Evolutionary conservation across 108 stramenopile species (phyloP).

Genomic region (Nannochloropsis oceanica): DNA sequence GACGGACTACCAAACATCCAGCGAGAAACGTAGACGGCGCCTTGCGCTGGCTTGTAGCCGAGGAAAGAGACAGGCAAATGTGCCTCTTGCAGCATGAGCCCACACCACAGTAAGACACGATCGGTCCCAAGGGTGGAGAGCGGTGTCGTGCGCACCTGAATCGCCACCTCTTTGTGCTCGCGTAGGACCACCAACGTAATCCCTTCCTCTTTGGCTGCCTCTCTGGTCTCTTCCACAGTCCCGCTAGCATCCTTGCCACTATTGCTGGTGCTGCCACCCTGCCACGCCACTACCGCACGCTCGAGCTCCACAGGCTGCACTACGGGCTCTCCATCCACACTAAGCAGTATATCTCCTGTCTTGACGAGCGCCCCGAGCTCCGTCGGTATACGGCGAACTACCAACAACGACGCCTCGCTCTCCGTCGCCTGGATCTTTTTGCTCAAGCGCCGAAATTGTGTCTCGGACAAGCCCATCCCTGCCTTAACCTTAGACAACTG

Average conservation of each 20-base stretch:
- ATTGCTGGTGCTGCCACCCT: not conserved
- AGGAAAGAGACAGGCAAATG: constrained; percentile 21
- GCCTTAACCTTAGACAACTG: not conserved
- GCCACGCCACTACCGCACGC: not conserved
- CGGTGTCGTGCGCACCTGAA: constrained; percentile 14
- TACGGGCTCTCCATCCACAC: constrained; percentile 3
- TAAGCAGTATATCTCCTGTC: constrained; percentile 16
- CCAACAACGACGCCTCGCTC: not conserved
- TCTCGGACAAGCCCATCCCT: not conserved
- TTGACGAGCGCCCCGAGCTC: not conserved
- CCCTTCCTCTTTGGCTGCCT: not conserved
- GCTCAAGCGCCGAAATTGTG: not conserved
- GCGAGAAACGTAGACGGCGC: constrained; percentile 25
- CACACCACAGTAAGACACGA: constrained; percentile 31
- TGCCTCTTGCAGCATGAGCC: constrained; percentile 31
- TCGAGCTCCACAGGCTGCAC: not conserved
- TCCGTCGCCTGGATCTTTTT: not conserved
- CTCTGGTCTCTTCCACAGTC: not conserved
- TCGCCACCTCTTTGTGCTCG: not conserved
- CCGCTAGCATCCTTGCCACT: too few relatives aligned
- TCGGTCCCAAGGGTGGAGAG: constrained; percentile 25
- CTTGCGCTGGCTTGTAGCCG: constrained; percentile 11
- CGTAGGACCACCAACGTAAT: not conserved
- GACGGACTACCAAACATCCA: constrained; percentile 37
- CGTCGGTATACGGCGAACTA: not conserved